These are phyloP conservation scores for Mycena vitilis DNA, from an alignment of 768 basidiomycete species.

Conservation along the genomic window DNA sequence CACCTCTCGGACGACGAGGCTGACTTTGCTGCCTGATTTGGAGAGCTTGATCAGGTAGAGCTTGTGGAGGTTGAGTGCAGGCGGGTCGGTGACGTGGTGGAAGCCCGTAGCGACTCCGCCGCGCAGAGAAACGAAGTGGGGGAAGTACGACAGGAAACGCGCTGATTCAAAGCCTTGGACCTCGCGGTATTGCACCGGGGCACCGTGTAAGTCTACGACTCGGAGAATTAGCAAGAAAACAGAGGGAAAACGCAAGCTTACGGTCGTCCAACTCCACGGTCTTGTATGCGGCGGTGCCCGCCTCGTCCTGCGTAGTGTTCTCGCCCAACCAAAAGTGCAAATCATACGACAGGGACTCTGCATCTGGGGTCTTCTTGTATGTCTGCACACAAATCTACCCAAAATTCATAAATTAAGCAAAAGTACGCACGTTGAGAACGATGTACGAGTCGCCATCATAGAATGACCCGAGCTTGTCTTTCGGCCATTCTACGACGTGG, in stretches of 20 bases:
- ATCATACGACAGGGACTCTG: conserved; percentile 62
- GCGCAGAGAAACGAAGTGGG: conserved; percentile 55
- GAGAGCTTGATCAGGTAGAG: conserved; percentile 63
- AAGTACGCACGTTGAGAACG: conserved; percentile 62
- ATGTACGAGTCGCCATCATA: conserved; percentile 77
- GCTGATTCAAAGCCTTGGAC: conserved; percentile 68
- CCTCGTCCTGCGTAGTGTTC: conserved; percentile 70
- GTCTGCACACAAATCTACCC: conserved; percentile 53
- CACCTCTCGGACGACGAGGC: conserved; percentile 63
- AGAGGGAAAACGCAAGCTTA: conserved; percentile 43
- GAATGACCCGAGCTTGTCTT: conserved; percentile 63
- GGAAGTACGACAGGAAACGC: conserved; percentile 63
- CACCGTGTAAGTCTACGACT: conserved; percentile 62
- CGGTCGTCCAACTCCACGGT: conserved; percentile 76
- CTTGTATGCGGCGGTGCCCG: conserved; percentile 73
- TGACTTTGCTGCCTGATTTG: conserved; percentile 39
- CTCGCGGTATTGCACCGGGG: conserved; percentile 71
- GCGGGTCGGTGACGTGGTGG: conserved; percentile 60
- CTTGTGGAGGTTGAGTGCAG: conserved; percentile 56
- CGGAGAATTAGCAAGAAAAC: conserved; percentile 2
- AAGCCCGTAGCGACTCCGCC: conserved; percentile 65
- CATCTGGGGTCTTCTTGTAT: conserved; percentile 64
- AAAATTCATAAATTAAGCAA: background rate
- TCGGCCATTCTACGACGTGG: conserved; percentile 64
- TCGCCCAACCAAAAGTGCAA: conserved; percentile 76